Percentiles rank a stretch among this genome's conserved stretches.
Conservation (phyloP, 306 rosid genomes). For the Cucumis hystrix region DNA sequence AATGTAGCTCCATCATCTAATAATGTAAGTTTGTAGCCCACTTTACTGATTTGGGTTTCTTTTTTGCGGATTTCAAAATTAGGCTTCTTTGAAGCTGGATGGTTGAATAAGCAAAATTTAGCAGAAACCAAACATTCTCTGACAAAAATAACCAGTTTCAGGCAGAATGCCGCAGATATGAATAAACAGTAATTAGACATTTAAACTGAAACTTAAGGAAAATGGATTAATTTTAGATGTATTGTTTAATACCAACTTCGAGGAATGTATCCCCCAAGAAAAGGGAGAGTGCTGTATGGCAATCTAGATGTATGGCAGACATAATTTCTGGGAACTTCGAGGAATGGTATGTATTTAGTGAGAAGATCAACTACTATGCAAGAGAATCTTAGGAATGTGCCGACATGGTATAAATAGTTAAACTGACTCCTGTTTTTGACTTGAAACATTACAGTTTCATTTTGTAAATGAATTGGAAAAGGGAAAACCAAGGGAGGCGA, state of each 20-base stretch:
- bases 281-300: slow-evolving; percentile 68
- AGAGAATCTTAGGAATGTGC: neutral
- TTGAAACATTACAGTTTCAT: neutral
- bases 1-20: slow-evolving; percentile 40
- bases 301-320: slow-evolving; percentile 90
- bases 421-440: neutral
- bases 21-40: slow-evolving; percentile 36
- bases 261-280: neutral
- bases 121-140: neutral
- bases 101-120: neutral
- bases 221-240: neutral
- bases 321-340: slow-evolving; percentile 33
- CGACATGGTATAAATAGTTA: neutral
- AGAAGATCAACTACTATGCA: neutral
- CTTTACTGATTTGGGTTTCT: neutral
- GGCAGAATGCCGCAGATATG: neutral
- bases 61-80: neutral
- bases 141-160: neutral
- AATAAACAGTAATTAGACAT: neutral
- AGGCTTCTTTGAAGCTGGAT: neutral
- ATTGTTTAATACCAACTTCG: neutral
- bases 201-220: neutral
- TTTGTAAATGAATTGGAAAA: too few species aligned
- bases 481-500: too few species aligned
- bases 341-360: neutral